These are phyloP conservation scores for Leucosporidium scottii DNA, from an alignment of 768 basidiomycete genomes.

Conservation along the genomic window DNA sequence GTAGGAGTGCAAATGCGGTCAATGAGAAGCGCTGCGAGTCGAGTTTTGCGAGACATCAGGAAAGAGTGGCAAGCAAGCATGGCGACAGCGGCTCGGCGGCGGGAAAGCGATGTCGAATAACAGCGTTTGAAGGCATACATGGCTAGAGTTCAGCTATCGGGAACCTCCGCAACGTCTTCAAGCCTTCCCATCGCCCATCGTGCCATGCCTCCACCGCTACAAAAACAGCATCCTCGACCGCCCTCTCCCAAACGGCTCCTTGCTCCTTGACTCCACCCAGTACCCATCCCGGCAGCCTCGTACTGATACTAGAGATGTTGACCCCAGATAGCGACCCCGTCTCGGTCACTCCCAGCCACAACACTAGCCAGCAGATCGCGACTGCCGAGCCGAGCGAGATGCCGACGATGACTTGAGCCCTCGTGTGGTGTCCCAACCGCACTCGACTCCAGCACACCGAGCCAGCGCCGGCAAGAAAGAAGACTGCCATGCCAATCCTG, in stretches of 20 bases:
- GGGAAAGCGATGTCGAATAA: too few relatives aligned
- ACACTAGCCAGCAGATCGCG: slow-evolving; percentile 29
- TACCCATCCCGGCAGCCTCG: neutral
- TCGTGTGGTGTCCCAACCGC: slow-evolving; percentile 36
- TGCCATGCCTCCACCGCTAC: slow-evolving; percentile 23
- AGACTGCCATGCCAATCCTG: slow-evolving; percentile 15
- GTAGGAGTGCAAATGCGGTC: too few relatives aligned
- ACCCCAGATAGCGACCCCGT: neutral
- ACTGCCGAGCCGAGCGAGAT: slow-evolving; percentile 25
- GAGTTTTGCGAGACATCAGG: too few relatives aligned
- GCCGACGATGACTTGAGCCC: slow-evolving; percentile 35
- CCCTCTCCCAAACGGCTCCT: slow-evolving; percentile 23
- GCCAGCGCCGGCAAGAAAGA: slow-evolving; percentile 14
- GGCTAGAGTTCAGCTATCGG: neutral
- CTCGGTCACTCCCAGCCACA: slow-evolving; percentile 28
- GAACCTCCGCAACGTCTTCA: slow-evolving; percentile 3
- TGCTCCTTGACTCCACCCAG: slow-evolving; percentile 12
- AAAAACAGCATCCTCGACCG: slow-evolving; percentile 24
- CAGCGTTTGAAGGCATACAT: too few relatives aligned
- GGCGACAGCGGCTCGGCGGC: too few relatives aligned
- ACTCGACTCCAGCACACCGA: slow-evolving; percentile 37
- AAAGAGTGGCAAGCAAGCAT: too few relatives aligned
- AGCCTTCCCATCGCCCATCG: neutral
- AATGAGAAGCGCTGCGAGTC: too few relatives aligned
- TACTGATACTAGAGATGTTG: too few relatives aligned